These are phyloP conservation scores for Botrytis byssoidea DNA, from an alignment of 2,329 filamentous ascomycete genomes.

Conservation along the genomic window DNA sequence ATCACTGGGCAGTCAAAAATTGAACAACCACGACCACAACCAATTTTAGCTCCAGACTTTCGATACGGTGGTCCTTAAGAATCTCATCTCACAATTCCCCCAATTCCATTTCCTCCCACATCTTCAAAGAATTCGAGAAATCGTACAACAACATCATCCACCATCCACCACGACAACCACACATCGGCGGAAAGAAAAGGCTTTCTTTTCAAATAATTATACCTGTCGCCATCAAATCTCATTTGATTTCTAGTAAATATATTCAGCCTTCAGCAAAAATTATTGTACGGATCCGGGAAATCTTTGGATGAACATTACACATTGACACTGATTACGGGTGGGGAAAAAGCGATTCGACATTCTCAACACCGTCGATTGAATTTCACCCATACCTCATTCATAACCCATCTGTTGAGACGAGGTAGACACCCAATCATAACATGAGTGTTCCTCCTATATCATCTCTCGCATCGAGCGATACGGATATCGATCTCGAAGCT, in stretches of 20 bases:
- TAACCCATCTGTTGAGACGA: background rate
- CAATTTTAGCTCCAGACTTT: constrained; percentile 7
- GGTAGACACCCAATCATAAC: background rate
- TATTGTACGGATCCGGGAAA: background rate
- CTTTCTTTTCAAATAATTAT: background rate
- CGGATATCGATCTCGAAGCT: constrained; percentile 20
- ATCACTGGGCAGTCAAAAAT: background rate
- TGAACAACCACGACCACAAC: background rate
- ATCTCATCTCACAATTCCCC: background rate
- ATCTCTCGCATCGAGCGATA: constrained; percentile 1
- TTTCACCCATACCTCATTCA: background rate
- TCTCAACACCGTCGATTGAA: background rate
- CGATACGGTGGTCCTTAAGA: background rate
- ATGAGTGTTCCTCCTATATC: constrained; percentile 12
- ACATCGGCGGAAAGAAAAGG: background rate
- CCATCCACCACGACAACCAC: background rate
- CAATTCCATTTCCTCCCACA: background rate
- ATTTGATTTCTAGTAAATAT: background rate
- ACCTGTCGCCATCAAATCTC: background rate
- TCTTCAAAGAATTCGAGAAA: background rate
- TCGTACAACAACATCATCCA: background rate
- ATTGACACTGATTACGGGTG: background rate
- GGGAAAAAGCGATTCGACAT: background rate
- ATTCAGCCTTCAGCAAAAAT: background rate
- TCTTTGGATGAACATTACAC: constrained; percentile 9